Evolutionary conservation across 129 eudicot genomes (phyloP).

Genomic region (Pittosporum tobira): DNA sequence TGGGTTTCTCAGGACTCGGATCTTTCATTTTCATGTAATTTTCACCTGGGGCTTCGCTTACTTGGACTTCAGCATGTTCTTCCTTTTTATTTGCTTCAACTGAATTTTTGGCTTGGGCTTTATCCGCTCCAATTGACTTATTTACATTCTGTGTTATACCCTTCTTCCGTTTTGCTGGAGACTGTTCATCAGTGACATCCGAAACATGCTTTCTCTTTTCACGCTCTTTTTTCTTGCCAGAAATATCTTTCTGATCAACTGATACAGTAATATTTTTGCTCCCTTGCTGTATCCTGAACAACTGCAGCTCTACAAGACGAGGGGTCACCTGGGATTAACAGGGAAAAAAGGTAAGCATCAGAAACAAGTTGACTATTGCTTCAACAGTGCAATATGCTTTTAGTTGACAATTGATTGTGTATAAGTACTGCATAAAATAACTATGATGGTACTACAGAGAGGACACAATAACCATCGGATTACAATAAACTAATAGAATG

Average conservation of each 20-base stretch:
- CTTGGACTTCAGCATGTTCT: slow-evolving; percentile 14
- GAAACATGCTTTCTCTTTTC: slow-evolving; percentile 65
- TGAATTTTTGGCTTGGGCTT: slow-evolving; percentile 21
- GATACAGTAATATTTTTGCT: slow-evolving; percentile 32
- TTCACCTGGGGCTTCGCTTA: slow-evolving; percentile 16
- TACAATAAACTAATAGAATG: background rate
- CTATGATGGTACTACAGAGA: background rate
- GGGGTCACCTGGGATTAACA: slow-evolving; percentile 57
- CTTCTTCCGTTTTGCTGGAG: slow-evolving; percentile 73
- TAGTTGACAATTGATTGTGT: too few species aligned
- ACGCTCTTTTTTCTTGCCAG: slow-evolving; percentile 39
- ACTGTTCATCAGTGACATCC: slow-evolving; percentile 41
- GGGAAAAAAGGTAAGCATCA: slow-evolving; percentile 8
- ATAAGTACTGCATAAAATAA: background rate
- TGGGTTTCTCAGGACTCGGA: slow-evolving; percentile 27
- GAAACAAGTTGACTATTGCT: background rate
- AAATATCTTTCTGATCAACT: slow-evolving; percentile 38
- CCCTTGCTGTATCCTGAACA: slow-evolving; percentile 72
- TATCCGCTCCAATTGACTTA: slow-evolving; percentile 13
- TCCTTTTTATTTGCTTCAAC: slow-evolving; percentile 26
- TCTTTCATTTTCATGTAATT: slow-evolving; percentile 27
- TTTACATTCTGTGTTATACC: slow-evolving; percentile 16
- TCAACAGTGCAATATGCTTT: too few species aligned
- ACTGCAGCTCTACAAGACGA: slow-evolving; percentile 80
- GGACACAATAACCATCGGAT: background rate